Evolutionary conservation across 73 alveolate genomes (phyloP).

Genomic region (Paramecium tetraurelia): DNA sequence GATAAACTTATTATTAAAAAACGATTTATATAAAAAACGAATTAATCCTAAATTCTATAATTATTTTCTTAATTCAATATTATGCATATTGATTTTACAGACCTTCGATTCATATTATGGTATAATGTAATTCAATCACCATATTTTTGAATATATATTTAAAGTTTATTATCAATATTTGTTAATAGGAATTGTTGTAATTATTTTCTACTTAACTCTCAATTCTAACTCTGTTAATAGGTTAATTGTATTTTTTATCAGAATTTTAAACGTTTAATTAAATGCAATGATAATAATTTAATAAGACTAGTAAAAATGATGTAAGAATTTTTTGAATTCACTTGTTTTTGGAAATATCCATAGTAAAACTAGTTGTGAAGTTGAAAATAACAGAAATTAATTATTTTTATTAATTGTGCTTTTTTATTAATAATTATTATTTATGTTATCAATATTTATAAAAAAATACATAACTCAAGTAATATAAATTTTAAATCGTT

Average conservation of each 20-base stretch:
- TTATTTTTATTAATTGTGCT: too few species aligned
- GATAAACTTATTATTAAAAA: not conserved
- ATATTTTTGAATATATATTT: too few species aligned
- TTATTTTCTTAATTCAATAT: not conserved
- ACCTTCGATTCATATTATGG: too few species aligned
- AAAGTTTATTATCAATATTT: too few species aligned
- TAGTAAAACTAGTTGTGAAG: not conserved
- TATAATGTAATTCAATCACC: too few species aligned
- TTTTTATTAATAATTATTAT: too few species aligned
- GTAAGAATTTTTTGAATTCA: not conserved
- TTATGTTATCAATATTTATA: not conserved
- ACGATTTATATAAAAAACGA: not conserved
- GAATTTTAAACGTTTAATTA: not conserved
- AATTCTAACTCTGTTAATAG: too few species aligned
- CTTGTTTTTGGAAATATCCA: not conserved
- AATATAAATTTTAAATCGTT: not conserved
- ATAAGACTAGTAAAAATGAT: not conserved
- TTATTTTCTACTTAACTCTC: too few species aligned
- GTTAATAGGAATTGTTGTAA: too few species aligned
- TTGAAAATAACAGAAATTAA: not conserved
- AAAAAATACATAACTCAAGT: not conserved
- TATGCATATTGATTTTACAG: not conserved
- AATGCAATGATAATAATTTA: too few species aligned
- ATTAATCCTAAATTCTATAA: not conserved
- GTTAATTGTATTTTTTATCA: too few species aligned